These are phyloP conservation scores for Mycena sanguinolenta DNA, from an alignment of 768 basidiomycete species.

Conservation along the genomic window DNA sequence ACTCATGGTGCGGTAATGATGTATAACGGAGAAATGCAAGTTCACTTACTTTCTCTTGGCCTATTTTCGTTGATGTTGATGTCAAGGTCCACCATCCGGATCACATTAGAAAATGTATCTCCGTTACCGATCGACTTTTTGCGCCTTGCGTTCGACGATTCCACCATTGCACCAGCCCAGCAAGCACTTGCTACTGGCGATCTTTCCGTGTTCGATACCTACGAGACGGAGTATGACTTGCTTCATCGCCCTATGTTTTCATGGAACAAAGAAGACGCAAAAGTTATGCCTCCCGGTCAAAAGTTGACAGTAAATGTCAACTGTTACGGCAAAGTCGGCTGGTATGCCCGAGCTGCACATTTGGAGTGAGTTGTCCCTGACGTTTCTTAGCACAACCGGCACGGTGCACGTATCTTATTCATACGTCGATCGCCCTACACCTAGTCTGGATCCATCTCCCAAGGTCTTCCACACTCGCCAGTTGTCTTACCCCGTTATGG, in stretches of 20 bases:
- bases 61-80: conserved; percentile 25
- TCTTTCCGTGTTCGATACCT: conserved; percentile 85
- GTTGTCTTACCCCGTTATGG: conserved; percentile 87
- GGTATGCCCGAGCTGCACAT: conserved; percentile 68
- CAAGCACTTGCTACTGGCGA: conserved; percentile 84
- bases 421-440: conserved; percentile 63
- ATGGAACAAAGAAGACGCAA: conserved; percentile 71
- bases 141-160: conserved; percentile 90
- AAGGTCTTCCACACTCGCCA: conserved; percentile 88
- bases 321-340: conserved; percentile 92
- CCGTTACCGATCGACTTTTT: conserved; percentile 86
- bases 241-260: conserved; percentile 84
- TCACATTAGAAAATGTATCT: conserved; percentile 94
- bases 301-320: conserved; percentile 75
- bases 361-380: conserved; percentile 29
- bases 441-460: conserved; percentile 45
- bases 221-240: conserved; percentile 90
- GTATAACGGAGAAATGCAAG: conserved; percentile 93
- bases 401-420: conserved; percentile 89
- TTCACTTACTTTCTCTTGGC: conserved; percentile 23
- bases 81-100: conserved; percentile 81
- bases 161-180: conserved; percentile 83
- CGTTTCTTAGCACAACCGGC: conserved; percentile 74
- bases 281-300: conserved; percentile 75
- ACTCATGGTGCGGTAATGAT: conserved; percentile 96